Evolutionary conservation across 179 eudicot genomes (phyloP).

Genomic region (Silene vulgaris): DNA sequence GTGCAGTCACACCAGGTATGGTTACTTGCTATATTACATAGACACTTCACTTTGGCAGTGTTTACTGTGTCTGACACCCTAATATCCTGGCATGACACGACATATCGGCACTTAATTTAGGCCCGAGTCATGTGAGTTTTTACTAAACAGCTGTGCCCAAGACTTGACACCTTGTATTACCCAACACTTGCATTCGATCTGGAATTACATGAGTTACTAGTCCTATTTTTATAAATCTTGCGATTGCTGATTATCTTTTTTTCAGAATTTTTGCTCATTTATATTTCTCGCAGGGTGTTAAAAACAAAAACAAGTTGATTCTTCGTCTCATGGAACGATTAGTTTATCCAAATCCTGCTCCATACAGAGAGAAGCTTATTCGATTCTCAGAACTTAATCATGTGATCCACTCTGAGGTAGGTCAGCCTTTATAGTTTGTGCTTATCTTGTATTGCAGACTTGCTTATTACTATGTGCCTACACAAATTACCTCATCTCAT

Average conservation of each 20-base stretch:
- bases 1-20: constrained; percentile 97
- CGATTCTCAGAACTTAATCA: constrained; percentile 89
- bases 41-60: background rate
- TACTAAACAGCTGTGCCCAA: background rate
- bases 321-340: constrained; percentile 90
- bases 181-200: background rate
- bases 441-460: background rate
- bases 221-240: background rate
- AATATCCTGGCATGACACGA: background rate
- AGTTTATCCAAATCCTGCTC: constrained; percentile 98
- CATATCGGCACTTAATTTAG: background rate
- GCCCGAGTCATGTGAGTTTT: background rate
- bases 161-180: background rate
- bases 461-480: background rate
- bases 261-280: background rate
- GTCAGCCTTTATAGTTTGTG: constrained; percentile 10
- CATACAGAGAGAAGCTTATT: constrained; percentile 79
- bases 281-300: constrained; percentile 58
- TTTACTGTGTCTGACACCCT: background rate
- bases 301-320: constrained; percentile 82
- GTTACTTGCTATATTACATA: background rate
- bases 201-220: background rate
- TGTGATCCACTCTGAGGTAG: constrained; percentile 84
- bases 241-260: background rate
- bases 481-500: background rate